Base-by-base conservation (phyloP, 805 yeast species). In the Komagataella pastoris region DNA sequence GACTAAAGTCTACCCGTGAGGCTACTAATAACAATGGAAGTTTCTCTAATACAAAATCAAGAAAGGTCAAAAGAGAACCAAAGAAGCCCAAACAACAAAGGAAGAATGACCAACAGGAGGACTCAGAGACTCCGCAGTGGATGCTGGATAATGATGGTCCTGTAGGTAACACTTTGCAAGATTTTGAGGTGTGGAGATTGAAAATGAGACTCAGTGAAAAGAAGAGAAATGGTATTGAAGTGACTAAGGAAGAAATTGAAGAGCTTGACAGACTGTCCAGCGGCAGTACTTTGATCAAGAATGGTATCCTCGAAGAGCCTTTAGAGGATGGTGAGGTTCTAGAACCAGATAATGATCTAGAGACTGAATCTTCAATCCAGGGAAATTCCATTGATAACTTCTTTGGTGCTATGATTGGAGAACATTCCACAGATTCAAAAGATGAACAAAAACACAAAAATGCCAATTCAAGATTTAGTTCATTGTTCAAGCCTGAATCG, bases 131-230 rank as follows among this genome's bases (percentile, higher is more conserved):
- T 2, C 70, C 70, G 0, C 67, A 61, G 44, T 68, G 72, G 72
- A 60, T 68, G 66, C 44, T 61, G 55, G 62, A 69, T 59, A 59
- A 36, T 7, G 52, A 73, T 63, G 63, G 59, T 45, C 64, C 66
- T 17, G 54, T 59, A 65, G 83, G 83, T 18, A 75, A 71, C 51
- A 73, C 82, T 0, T 75, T 76, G 3, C 74, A 75, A 51, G 84
- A 79, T 55, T 79, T 79, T 57, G 85, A 79, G 59, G 71, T 68
- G 54, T 79, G 84, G 84, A 77, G 77, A 61, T 62, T 72, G 49
- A 70, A 68, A 54, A 75, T 77, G 82, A 71, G 70, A 54, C 62
- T 70, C 49, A 77, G 77, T 58, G 79, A 78, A 45, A 70, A 70
- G 43, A 70, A 66, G 54, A 68, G 71, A 56, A 70, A 73, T 49